Conservation (phyloP, 2,329 filamentous ascomycete species). For the Trichoderma citrinoviride region DNA sequence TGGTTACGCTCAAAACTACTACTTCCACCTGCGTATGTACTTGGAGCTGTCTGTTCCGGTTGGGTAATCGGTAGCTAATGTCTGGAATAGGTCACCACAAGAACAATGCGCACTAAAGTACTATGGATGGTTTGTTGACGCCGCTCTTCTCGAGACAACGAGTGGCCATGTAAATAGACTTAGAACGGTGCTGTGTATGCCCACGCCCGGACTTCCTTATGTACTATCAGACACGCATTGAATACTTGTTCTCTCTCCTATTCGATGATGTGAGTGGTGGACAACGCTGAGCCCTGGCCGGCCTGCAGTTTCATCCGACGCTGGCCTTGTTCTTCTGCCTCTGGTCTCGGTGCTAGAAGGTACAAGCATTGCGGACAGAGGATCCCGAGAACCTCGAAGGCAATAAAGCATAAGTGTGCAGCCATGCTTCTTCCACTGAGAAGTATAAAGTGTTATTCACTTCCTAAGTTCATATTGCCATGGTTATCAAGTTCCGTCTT, state of each 20-base stretch:
- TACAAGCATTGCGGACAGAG: too few species aligned
- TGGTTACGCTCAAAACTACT: slow-evolving; percentile 98
- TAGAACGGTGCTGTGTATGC: slow-evolving; percentile 31
- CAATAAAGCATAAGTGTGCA: too few species aligned
- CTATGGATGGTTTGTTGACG: slow-evolving; percentile 26
- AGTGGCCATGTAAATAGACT: slow-evolving; percentile 44
- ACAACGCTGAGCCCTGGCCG: too few species aligned
- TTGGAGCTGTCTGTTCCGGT: slow-evolving; percentile 30
- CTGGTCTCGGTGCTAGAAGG: neutral
- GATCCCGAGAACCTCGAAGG: too few species aligned
- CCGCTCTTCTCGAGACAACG: slow-evolving; percentile 27
- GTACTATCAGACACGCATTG: slow-evolving; percentile 21
- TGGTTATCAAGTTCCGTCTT: neutral
- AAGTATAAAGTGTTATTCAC: too few species aligned
- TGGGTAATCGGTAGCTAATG: slow-evolving; percentile 4
- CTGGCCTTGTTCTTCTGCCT: neutral
- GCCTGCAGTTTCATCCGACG: too few species aligned
- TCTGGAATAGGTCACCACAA: slow-evolving; percentile 85
- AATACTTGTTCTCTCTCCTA: neutral
- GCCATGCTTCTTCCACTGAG: too few species aligned
- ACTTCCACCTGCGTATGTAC: slow-evolving; percentile 94
- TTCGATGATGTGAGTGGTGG: neutral
- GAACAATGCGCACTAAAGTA: slow-evolving; percentile 93
- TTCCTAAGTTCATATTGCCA: too few species aligned
- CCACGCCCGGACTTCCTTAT: slow-evolving; percentile 16